Evolutionary conservation across 2,329 filamentous ascomycete genomes (phyloP).

Genomic region (Diaporthe citri): DNA sequence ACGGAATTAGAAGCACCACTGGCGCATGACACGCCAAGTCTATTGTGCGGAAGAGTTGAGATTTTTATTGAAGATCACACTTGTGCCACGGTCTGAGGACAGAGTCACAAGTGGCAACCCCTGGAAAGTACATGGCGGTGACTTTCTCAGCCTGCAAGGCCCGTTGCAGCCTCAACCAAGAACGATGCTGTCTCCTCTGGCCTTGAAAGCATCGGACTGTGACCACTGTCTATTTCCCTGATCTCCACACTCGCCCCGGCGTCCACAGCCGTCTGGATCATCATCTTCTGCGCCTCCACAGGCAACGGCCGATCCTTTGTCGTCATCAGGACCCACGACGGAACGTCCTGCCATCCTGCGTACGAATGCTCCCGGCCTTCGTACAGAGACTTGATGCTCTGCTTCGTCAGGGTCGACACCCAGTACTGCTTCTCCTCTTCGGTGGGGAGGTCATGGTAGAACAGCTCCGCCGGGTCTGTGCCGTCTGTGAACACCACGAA

Average conservation of each 20-base stretch:
- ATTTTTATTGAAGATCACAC: not conserved
- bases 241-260: slow-evolving; percentile 53
- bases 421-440: slow-evolving; percentile 55
- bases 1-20: not conserved
- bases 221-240: slow-evolving; percentile 58
- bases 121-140: not conserved
- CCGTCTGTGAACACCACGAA: slow-evolving; percentile 55
- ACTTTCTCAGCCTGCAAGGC: slow-evolving; percentile 40
- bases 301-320: slow-evolving; percentile 55
- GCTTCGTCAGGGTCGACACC: slow-evolving; percentile 54
- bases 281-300: slow-evolving; percentile 53
- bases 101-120: not conserved
- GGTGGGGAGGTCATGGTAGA: slow-evolving; percentile 63
- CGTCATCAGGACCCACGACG: slow-evolving; percentile 60
- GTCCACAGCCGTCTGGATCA: slow-evolving; percentile 54
- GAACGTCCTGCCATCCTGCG: slow-evolving; percentile 61
- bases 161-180: slow-evolving; percentile 53
- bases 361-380: slow-evolving; percentile 59
- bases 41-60: not conserved
- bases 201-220: slow-evolving; percentile 63
- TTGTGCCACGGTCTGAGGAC: not conserved
- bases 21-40: not conserved
- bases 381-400: slow-evolving; percentile 58
- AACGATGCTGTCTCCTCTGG: slow-evolving; percentile 55
- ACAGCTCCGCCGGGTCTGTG: slow-evolving; percentile 51